Base-by-base conservation (phyloP, 1,139 yeast genomes). In the Zygoascus meyerae region DNA sequence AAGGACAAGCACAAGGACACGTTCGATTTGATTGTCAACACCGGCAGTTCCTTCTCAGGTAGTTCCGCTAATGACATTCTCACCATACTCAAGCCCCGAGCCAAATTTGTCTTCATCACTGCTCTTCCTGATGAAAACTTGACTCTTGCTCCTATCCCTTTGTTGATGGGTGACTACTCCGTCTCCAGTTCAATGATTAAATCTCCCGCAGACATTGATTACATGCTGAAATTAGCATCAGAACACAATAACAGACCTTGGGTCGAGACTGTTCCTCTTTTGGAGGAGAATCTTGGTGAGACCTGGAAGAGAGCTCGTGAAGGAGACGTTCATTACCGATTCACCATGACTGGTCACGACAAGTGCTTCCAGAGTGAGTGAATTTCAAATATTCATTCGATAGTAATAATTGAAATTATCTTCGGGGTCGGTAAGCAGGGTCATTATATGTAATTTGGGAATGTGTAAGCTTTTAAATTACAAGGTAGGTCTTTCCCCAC, bases 1-100 rank as follows among this genome's bases (percentile, higher is more conserved):
- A n/a, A n/a, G n/a, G n/a, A n/a, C n/a, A n/a, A n/a, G n/a, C n/a
- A 35, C 15, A 35, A 35, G 39, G 47, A 42, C 34, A 43, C 54
- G 48, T 59, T 58, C 55, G 58, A 59, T 39, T 47, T 62, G 30
- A 53, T 53, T 38, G 47, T 50, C 10, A 60, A 55, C 51, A 41
- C 59, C 33, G 45, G 51, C 12, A 42, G 55, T 12, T 50, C 63
- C 36, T 51, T 49, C 41, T 53, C 54, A 34, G 58, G 51, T 26
- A 67, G 67, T 28, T 52, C 54, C 28, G 50, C 57, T 17, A 29
- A 35, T 21, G 39, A 35, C 29, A 17, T 35, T 18, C 30, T 35
- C 29, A 35, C 39, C 10, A 3, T 35, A 5, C 15, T 35, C 29
- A 35, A 35, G 39, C 14, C 39, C 18, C 28, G 39, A 36, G 60